Evolutionary conservation across 495 filamentous ascomycete genomes (phyloP).

Genomic region (Trichoderma erinaceum): DNA sequence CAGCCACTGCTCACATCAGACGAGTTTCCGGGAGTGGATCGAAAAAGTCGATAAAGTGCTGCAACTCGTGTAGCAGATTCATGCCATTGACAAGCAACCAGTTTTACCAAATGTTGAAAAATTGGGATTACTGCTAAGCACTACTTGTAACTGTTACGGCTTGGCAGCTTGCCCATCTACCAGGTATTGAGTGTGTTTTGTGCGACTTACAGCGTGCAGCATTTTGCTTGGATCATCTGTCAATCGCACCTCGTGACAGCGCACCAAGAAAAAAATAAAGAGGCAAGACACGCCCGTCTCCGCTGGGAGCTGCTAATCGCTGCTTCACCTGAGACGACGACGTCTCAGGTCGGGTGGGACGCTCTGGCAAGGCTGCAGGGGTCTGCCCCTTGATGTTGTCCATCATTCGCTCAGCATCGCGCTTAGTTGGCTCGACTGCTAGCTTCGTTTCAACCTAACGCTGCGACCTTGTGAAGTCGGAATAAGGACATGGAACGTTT

Average conservation of each 20-base stretch:
- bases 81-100: not conserved
- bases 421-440: not conserved
- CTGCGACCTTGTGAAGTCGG: not conserved
- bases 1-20: not conserved
- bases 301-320: slow-evolving; percentile 8
- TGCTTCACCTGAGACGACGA: slow-evolving; percentile 14
- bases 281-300: not conserved
- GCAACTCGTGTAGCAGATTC: too few species aligned
- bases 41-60: not conserved
- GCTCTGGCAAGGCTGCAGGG: slow-evolving; percentile 12
- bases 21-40: not conserved
- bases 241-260: not conserved
- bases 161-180: not conserved
- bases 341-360: slow-evolving; percentile 13
- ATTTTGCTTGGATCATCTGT: not conserved
- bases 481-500: not conserved
- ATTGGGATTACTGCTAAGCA: too few species aligned
- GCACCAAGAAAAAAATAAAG: not conserved
- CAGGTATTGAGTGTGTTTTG: not conserved
- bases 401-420: not conserved
- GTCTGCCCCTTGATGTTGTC: not conserved
- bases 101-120: not conserved
- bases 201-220: not conserved
- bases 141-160: not conserved
- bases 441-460: slow-evolving; percentile 12